phyloP scores from a whole-genome alignment of 2,329 filamentous ascomycete species.

The Rhinocladiella similis region DNA sequence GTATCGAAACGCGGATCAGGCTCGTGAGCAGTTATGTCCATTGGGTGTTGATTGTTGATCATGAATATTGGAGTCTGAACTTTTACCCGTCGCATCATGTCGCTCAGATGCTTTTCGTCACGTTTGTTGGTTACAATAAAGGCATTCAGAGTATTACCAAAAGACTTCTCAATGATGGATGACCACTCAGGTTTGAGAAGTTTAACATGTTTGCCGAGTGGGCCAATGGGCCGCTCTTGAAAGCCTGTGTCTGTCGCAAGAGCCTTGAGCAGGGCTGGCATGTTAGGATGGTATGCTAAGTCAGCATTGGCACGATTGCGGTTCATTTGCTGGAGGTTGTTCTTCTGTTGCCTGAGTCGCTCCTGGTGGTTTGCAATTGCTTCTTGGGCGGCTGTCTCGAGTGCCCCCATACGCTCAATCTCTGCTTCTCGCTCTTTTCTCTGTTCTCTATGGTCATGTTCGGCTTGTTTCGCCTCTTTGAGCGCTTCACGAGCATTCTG shows the following conservation, averaged over 20 bases:
- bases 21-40: slow-evolving; percentile 67
- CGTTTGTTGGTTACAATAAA: slow-evolving; percentile 79
- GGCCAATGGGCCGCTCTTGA: slow-evolving; percentile 72
- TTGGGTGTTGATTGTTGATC: slow-evolving; percentile 48
- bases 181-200: slow-evolving; percentile 81
- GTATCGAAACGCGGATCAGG: slow-evolving; percentile 74
- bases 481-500: slow-evolving; percentile 57
- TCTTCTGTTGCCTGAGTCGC: slow-evolving; percentile 57
- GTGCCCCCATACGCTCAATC: slow-evolving; percentile 34
- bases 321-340: slow-evolving; percentile 53
- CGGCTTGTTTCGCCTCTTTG: slow-evolving; percentile 44
- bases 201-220: slow-evolving; percentile 75
- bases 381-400: slow-evolving; percentile 12
- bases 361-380: slow-evolving; percentile 45
- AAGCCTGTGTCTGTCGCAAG: slow-evolving; percentile 73
- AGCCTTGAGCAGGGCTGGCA: slow-evolving; percentile 64
- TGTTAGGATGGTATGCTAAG: slow-evolving; percentile 59
- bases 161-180: slow-evolving; percentile 72
- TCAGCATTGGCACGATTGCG: slow-evolving; percentile 60
- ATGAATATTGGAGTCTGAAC: slow-evolving; percentile 65
- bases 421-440: slow-evolving; percentile 38
- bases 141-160: slow-evolving; percentile 68
- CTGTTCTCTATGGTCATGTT: slow-evolving; percentile 44
- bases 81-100: slow-evolving; percentile 61
- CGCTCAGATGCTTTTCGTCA: slow-evolving; percentile 70